These are phyloP conservation scores for Stylosanthes scabra DNA, from an alignment of 331 rosid genomes.

Conservation along the genomic window DNA sequence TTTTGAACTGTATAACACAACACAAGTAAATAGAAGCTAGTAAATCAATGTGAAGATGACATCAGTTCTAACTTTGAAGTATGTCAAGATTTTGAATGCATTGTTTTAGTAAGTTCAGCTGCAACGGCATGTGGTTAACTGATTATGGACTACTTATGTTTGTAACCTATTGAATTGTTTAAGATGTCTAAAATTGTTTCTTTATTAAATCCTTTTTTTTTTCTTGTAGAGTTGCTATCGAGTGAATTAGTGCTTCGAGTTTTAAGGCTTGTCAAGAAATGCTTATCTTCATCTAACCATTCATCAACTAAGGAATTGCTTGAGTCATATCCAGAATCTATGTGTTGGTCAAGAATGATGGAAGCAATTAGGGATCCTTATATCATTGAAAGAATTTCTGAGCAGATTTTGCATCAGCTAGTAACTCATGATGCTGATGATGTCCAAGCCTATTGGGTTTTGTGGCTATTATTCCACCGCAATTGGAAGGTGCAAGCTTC, in stretches of 20 bases:
- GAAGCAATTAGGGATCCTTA: slow-evolving; percentile 74
- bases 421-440: slow-evolving; percentile 62
- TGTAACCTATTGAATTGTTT: slow-evolving; percentile 12
- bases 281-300: slow-evolving; percentile 50
- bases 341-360: slow-evolving; percentile 81
- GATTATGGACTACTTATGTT: neutral
- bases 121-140: neutral
- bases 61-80: slow-evolving; percentile 23
- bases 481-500: slow-evolving; percentile 56
- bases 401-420: slow-evolving; percentile 79
- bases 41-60: slow-evolving; percentile 24
- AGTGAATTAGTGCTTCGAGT: slow-evolving; percentile 63
- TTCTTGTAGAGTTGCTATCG: slow-evolving; percentile 65
- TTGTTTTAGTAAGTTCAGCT: neutral
- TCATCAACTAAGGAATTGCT: slow-evolving; percentile 49
- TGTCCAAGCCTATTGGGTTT: slow-evolving; percentile 85
- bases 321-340: slow-evolving; percentile 54
- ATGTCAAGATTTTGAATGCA: slow-evolving; percentile 16
- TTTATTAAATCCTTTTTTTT: slow-evolving; percentile 28
- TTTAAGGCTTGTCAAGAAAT: slow-evolving; percentile 59
- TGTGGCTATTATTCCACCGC: slow-evolving; percentile 81
- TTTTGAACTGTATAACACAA: slow-evolving; percentile 7
- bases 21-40: slow-evolving; percentile 18
- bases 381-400: slow-evolving; percentile 78
- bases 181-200: slow-evolving; percentile 33